phyloP scores from a whole-genome alignment of 192 early-diverging fungal genomes.

The Coemansia interrupta region DNA sequence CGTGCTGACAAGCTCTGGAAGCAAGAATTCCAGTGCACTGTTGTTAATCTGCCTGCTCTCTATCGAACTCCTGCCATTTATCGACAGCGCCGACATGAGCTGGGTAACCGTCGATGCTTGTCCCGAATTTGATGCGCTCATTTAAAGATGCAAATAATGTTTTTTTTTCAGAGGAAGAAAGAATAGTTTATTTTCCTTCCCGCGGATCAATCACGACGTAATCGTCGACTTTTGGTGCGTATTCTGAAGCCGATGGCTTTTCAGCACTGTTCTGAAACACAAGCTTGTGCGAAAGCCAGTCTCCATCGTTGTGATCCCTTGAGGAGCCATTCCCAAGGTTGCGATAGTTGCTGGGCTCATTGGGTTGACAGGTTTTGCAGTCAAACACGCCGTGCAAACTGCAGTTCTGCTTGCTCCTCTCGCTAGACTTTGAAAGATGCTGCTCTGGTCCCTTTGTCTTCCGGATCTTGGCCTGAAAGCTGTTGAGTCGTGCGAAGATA shows the following conservation, averaged over 20 bases:
- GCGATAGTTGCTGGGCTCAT: constrained; percentile 18
- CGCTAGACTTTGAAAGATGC: too few species aligned
- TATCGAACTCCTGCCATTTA: constrained; percentile 24
- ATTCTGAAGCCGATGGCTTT: constrained; percentile 49
- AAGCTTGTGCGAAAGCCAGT: constrained; percentile 78
- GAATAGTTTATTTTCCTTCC: neutral
- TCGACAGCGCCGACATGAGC: constrained; percentile 34
- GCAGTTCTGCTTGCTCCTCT: constrained; percentile 38
- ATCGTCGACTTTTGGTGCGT: constrained; percentile 58
- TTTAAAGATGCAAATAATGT: neutral
- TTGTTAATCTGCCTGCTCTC: constrained; percentile 39
- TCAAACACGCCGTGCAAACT: constrained; percentile 62
- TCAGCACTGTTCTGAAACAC: constrained; percentile 71
- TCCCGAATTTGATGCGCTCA: constrained; percentile 2
- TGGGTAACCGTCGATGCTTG: constrained; percentile 9
- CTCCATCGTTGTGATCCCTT: constrained; percentile 44
- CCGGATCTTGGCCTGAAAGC: constrained; percentile 52
- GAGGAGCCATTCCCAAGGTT: constrained; percentile 49
- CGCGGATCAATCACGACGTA: constrained; percentile 69
- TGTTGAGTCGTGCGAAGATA: constrained; percentile 45
- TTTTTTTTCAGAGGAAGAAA: too few species aligned
- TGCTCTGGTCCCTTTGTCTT: constrained; percentile 48
- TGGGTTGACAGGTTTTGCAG: constrained; percentile 65
- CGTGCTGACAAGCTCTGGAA: constrained; percentile 43
- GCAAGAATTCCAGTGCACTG: constrained; percentile 40